Conservation (phyloP, 495 filamentous ascomycete species). For the Astrothelium macrocarpum region DNA sequence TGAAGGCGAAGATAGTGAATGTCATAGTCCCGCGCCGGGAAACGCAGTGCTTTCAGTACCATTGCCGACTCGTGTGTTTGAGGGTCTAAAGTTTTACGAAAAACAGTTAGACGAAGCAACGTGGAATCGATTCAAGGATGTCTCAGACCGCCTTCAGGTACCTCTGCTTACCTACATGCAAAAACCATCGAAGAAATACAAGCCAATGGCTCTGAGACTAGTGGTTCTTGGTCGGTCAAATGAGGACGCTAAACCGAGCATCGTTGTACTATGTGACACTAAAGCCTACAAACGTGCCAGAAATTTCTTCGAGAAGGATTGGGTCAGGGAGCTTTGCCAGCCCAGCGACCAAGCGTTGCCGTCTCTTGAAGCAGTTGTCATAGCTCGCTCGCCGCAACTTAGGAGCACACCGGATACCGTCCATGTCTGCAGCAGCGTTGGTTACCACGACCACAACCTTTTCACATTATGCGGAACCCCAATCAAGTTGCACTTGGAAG, state of each 20-base stretch:
- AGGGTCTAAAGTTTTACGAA: slow-evolving; percentile 11
- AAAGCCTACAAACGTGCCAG: slow-evolving; percentile 12
- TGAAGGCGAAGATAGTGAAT: neutral
- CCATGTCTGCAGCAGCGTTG: slow-evolving; percentile 3
- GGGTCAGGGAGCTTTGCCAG: slow-evolving; percentile 16
- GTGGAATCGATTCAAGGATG: slow-evolving; percentile 25
- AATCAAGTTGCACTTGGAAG: slow-evolving; percentile 2
- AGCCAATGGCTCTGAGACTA: slow-evolving; percentile 16
- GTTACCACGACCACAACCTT: neutral
- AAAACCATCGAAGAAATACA: slow-evolving; percentile 6
- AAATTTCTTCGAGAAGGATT: slow-evolving; percentile 22
- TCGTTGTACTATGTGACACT: slow-evolving; percentile 21
- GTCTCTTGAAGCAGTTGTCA: slow-evolving; percentile 16
- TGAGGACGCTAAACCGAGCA: slow-evolving; percentile 18
- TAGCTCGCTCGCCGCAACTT: slow-evolving; percentile 10
- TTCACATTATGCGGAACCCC: slow-evolving; percentile 1
- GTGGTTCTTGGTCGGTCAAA: slow-evolving; percentile 21
- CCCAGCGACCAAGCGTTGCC: slow-evolving; percentile 14
- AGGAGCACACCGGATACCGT: neutral
- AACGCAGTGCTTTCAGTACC: neutral
- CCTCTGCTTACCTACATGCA: slow-evolving; percentile 15
- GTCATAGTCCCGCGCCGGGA: neutral
- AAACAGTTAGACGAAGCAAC: slow-evolving; percentile 12
- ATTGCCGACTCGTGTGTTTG: neutral
- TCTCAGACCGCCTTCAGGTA: slow-evolving; percentile 16